Evolutionary conservation across 257 asterid genomes (phyloP), one percentile per base, ranked within the genome.

Genomic region (Galeopsis tetrahit): DNA sequence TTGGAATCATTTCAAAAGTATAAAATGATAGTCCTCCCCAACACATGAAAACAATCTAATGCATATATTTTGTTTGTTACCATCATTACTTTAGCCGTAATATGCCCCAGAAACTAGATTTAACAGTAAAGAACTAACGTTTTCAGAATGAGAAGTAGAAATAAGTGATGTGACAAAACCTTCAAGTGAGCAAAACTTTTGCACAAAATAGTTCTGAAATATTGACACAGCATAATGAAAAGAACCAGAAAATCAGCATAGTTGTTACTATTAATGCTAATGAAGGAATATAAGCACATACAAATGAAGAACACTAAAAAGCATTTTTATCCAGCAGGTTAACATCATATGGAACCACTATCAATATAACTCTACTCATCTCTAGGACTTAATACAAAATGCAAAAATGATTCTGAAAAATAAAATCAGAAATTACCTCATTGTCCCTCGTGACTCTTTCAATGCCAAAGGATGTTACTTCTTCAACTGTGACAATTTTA

Each of bases 401-500:
- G 14, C 38, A 40, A 40, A 35, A 43, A 17, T 42, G 13, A 28
- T 70, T 33, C 48, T 17, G 66, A 17, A 35, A 15, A 43, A 64
- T 28, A 15, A 33, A 63, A 68, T 57, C 21, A 33, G 31, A 70
- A 74, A 58, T 17, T 84, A 89, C 98, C 92, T 84, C 80, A 76
- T 48, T 74, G 49, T 79, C 79, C 61, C 67, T 81, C 0, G 39
- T 32, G 72, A 79, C 85, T 72, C 81, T 78, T 73, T 82, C 87
- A 59, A 83, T 77, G 4, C 74, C 88, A 11, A 84, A 76, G 51
- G 79, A 64, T 15, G 83, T 83, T 59, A 89, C 85, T 86, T 93
- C 95, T 52, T 82, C 83, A 72, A 88, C 68, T 63, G 95, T 86
- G 76, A 90, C 77, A 35, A 87, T 69, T 82, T 91, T 91, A 70